Percentiles rank a stretch among this genome's conserved stretches.
phyloP scores from a whole-genome alignment of 129 eudicot genomes.

The Lactuca sativa region DNA sequence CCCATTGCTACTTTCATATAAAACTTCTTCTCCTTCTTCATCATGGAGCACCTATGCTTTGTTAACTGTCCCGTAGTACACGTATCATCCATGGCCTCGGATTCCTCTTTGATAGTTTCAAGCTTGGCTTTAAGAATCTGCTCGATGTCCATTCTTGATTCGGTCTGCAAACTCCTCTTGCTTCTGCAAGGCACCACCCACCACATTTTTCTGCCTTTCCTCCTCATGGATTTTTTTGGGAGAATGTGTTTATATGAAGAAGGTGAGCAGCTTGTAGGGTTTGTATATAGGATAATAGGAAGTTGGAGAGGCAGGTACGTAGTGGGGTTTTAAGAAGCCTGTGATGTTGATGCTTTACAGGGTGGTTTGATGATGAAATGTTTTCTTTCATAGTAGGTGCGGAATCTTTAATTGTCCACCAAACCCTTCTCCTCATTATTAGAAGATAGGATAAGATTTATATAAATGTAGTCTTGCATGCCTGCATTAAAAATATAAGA shows the following conservation, averaged over 20 bases:
- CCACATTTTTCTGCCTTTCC: constrained; percentile 45
- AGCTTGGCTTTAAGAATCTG: constrained; percentile 69
- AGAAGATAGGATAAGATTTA: constrained; percentile 27
- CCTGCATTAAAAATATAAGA: neutral
- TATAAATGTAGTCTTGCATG: constrained; percentile 8
- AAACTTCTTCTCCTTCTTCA: constrained; percentile 29
- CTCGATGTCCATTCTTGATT: constrained; percentile 58
- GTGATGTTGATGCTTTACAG: constrained; percentile 39
- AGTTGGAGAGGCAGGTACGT: neutral
- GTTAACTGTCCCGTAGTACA: constrained; percentile 8
- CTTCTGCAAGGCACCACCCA: constrained; percentile 50
- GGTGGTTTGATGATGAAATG: constrained; percentile 41
- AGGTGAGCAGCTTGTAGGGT: neutral
- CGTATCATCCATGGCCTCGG: constrained; percentile 28
- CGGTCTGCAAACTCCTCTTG: constrained; percentile 37
- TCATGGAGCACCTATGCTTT: constrained; percentile 24
- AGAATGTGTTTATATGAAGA: constrained; percentile 1
- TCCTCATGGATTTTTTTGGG: constrained; percentile 40
- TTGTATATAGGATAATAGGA: constrained; percentile 9
- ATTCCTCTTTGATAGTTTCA: constrained; percentile 56
- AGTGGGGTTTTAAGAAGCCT: constrained; percentile 19
- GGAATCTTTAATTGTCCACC: constrained; percentile 36
- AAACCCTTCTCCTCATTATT: constrained; percentile 27
- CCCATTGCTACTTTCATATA: constrained; percentile 32
- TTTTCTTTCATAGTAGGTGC: constrained; percentile 34